These are phyloP conservation scores for Melocanna baccifera DNA, from an alignment of 176 grass and related monocot species.

Conservation along the genomic window DNA sequence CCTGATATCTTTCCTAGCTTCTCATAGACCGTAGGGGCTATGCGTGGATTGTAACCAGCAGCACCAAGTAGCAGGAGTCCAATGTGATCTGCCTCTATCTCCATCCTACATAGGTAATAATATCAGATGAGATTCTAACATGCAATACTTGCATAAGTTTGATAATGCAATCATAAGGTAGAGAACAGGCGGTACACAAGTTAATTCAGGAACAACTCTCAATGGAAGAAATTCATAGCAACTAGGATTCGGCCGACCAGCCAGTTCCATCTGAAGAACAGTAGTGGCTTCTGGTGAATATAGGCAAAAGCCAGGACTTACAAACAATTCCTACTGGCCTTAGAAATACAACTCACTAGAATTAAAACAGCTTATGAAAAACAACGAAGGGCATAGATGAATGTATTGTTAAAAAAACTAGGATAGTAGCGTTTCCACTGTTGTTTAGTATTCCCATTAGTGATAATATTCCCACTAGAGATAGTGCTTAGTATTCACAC, in stretches of 20 bases:
- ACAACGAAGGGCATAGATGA: background rate
- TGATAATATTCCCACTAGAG: too few species aligned
- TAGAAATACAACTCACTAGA: background rate
- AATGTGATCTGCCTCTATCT: conserved; percentile 95
- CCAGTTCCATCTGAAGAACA: background rate
- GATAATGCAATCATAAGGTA: background rate
- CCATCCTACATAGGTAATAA: conserved; percentile 60
- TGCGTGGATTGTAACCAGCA: conserved; percentile 86
- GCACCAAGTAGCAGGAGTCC: conserved; percentile 78
- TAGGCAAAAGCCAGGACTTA: background rate
- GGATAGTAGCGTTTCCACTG: too few species aligned
- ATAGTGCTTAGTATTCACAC: too few species aligned
- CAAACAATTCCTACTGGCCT: background rate
- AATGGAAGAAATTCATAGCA: background rate
- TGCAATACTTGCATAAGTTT: background rate
- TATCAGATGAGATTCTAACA: background rate
- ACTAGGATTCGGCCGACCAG: background rate
- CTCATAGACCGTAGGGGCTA: conserved; percentile 76
- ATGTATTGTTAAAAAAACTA: too few species aligned
- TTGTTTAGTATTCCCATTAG: too few species aligned
- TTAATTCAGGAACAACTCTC: background rate
- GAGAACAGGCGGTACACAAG: background rate
- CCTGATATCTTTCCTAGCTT: conserved; percentile 74
- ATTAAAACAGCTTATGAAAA: background rate
- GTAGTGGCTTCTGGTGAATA: background rate